Conservation (phyloP, 345 rosid species). For the Pelargonium nanum region DNA sequence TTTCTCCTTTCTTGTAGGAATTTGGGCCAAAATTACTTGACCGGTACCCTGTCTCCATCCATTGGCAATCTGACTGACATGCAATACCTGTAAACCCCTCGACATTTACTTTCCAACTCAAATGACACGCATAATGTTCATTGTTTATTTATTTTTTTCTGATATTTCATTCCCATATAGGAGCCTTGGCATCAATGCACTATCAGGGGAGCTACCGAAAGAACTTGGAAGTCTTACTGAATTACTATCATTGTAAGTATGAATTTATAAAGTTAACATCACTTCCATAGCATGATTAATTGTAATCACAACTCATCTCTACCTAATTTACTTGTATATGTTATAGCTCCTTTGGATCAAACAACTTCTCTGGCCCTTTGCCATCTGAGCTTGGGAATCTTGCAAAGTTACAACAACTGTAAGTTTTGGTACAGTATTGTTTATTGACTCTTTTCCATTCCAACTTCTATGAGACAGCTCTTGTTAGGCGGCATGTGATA, state of each 20-base stretch:
- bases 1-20: constrained; percentile 21
- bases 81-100: constrained; percentile 49
- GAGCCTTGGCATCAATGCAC: constrained; percentile 39
- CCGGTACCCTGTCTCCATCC: constrained; percentile 39
- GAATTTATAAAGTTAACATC: not conserved
- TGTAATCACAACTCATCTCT: not conserved
- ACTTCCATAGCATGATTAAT: not conserved
- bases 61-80: constrained; percentile 37
- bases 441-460: not conserved
- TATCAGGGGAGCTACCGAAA: constrained; percentile 55
- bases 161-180: constrained; percentile 16
- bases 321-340: not conserved
- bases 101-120: not conserved
- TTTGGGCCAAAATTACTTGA: constrained; percentile 35
- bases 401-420: constrained; percentile 39
- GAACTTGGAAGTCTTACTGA: constrained; percentile 53
- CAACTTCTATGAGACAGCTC: not conserved
- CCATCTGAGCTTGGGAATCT: constrained; percentile 56
- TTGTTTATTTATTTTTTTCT: not conserved
- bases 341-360: constrained; percentile 34
- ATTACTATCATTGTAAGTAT: constrained; percentile 36
- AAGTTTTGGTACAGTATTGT: constrained; percentile 16
- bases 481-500: not conserved
- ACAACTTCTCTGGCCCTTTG: constrained; percentile 61
- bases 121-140: not conserved